These are phyloP conservation scores for Rhodotorula sp. DNA, from an alignment of 1,284 basidiomycete species.

Conservation along the genomic window DNA sequence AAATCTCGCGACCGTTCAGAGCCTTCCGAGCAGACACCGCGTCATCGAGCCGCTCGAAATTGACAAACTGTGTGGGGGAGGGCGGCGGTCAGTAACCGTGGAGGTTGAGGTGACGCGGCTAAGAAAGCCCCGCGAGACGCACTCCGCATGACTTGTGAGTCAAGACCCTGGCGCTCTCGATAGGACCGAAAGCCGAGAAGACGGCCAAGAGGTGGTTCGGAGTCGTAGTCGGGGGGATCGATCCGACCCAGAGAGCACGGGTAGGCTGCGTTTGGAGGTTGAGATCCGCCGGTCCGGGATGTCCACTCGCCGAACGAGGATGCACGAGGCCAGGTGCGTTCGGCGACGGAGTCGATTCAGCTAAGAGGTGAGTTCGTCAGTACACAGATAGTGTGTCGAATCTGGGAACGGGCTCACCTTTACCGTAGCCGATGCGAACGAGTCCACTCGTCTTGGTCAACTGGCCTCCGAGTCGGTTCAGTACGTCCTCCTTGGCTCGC, in stretches of 20 bases:
- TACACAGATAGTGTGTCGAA: constrained; percentile 57
- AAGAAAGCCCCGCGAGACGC: constrained; percentile 1
- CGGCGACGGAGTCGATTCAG: constrained; percentile 63
- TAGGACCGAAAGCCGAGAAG: constrained; percentile 94
- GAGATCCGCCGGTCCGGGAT: constrained; percentile 16
- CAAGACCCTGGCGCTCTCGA: constrained; percentile 91
- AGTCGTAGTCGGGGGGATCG: constrained; percentile 87
- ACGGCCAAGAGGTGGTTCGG: constrained; percentile 82
- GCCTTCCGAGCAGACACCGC: constrained; percentile 92
- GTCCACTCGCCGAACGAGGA: constrained; percentile 53
- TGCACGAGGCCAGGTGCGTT: constrained; percentile 51
- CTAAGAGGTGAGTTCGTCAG: constrained; percentile 61
- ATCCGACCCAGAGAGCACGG: constrained; percentile 91
- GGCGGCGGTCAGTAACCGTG: no score
- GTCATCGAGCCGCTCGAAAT: constrained; percentile 95
- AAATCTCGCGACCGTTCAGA: constrained; percentile 87
- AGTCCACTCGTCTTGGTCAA: constrained; percentile 82
- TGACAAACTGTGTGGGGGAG: constrained; percentile 60
- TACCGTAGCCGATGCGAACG: constrained; percentile 95
- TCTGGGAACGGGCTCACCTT: constrained; percentile 55
- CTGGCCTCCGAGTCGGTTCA: constrained; percentile 88
- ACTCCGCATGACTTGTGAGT: constrained; percentile 95
- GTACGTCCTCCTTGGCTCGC: constrained; percentile 91
- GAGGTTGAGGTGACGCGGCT: not conserved
- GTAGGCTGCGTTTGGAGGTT: constrained; percentile 65